Percentiles rank a stretch among this genome's conserved stretches.
Conservation (phyloP, 2,329 filamentous ascomycete species). For the Aschersonia sp. region DNA sequence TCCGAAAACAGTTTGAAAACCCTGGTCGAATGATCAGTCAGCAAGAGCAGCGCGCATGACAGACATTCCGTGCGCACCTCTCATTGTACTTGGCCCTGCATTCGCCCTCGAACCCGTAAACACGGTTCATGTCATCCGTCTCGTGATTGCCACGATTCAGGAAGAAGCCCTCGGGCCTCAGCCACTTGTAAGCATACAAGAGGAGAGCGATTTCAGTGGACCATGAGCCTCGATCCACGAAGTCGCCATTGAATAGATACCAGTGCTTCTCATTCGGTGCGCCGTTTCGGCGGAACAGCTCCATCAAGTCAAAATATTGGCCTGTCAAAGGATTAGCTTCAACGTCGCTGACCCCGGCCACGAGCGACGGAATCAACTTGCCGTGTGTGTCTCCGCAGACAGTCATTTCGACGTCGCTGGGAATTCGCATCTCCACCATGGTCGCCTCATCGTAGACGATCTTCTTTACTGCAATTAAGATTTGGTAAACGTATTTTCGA, state of each 20-base stretch:
- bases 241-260: conserved; percentile 97
- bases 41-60: not conserved
- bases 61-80: conserved; percentile 21
- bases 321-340: conserved; percentile 32
- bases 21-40: conserved; percentile 18
- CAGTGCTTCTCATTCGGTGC: conserved; percentile 72
- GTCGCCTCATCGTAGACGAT: conserved; percentile 86
- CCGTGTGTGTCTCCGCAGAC: conserved; percentile 97
- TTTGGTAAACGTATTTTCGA: conserved; percentile 95
- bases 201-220: conserved; percentile 92
- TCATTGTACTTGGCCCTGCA: conserved; percentile 98
- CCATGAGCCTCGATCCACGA: conserved; percentile 95
- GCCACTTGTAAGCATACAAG: conserved; percentile 93
- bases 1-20: conserved; percentile 97
- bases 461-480: conserved; percentile 77
- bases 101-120: conserved; percentile 96
- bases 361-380: conserved; percentile 14
- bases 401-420: conserved; percentile 65
- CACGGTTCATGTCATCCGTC: conserved; percentile 97
- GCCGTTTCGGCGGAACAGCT: conserved; percentile 88
- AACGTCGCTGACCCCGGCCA: not conserved
- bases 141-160: conserved; percentile 97
- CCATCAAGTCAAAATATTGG: conserved; percentile 94
- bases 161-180: conserved; percentile 78
- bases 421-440: conserved; percentile 86